phyloP scores from a whole-genome alignment of 2,329 filamentous ascomycete species.

The Rutstroemia sp. region DNA sequence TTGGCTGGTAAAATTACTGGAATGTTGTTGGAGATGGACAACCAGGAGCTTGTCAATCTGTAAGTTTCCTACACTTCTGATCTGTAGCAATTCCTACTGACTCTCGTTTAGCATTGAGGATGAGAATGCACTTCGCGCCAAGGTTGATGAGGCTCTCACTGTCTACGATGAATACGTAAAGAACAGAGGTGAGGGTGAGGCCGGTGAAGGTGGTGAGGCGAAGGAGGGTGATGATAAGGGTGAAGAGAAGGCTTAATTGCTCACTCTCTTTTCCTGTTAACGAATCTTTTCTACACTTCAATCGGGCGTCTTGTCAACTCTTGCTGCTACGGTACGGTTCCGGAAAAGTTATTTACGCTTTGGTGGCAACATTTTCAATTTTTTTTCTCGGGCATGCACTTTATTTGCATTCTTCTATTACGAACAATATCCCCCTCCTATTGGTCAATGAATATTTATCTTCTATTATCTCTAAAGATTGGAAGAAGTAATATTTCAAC shows the following conservation, averaged over 20 bases:
- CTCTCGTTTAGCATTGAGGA: constrained; percentile 66
- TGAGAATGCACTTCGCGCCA: constrained; percentile 78
- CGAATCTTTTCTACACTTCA: constrained; percentile 16
- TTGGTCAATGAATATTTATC: constrained; percentile 17
- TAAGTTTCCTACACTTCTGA: constrained; percentile 50
- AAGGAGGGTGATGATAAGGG: constrained; percentile 41
- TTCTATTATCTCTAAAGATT: constrained; percentile 13
- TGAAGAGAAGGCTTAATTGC: constrained; percentile 45
- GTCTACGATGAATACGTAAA: constrained; percentile 99
- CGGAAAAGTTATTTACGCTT: constrained; percentile 30
- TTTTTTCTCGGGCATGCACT: constrained; percentile 15
- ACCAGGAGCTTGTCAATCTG: constrained; percentile 87
- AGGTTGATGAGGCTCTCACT: constrained; percentile 94
- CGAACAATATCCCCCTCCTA: constrained; percentile 3
- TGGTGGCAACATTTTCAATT: constrained; percentile 14
- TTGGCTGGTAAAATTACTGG: constrained; percentile 98
- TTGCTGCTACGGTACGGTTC: constrained; percentile 23
- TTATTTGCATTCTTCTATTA: constrained; percentile 12
- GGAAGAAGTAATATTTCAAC: constrained; percentile 16
- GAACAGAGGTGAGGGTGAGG: constrained; percentile 33
- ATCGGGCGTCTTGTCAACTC: constrained; percentile 25
- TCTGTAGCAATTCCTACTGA: constrained; percentile 23
- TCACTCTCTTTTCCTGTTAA: constrained; percentile 24
- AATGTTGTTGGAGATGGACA: constrained; percentile 99
- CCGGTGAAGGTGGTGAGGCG: constrained; percentile 31